Percentiles rank a stretch among this genome's conserved stretches.
phyloP scores from a whole-genome alignment of 2,329 filamentous ascomycete genomes.

The Cytospora leucostoma region DNA sequence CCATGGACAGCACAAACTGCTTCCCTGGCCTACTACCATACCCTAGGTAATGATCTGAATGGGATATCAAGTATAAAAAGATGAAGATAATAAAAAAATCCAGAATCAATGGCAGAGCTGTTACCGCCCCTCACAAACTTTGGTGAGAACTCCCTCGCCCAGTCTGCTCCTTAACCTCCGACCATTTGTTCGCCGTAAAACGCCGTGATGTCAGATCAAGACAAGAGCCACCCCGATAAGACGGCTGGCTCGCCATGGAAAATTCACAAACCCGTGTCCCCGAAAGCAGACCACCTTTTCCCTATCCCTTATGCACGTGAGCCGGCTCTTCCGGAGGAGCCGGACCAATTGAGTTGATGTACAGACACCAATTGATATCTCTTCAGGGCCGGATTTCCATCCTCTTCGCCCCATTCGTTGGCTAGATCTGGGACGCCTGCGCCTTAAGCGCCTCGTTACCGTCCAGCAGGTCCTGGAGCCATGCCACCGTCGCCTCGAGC shows the following conservation, averaged over 20 bases:
- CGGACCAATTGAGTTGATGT: not conserved
- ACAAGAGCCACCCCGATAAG: not conserved
- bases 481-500: constrained; percentile 73
- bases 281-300: not conserved
- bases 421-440: constrained; percentile 42
- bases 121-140: not conserved
- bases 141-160: constrained; percentile 3
- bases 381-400: not conserved
- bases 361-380: not conserved
- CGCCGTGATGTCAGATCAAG: not conserved
- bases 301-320: not conserved
- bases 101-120: not conserved
- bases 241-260: not conserved
- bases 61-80: not conserved
- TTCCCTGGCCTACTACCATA: not conserved
- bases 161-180: not conserved
- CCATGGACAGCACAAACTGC: constrained; percentile 23
- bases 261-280: not conserved
- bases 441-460: constrained; percentile 64
- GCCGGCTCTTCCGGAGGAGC: not conserved
- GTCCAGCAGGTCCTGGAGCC: constrained; percentile 70
- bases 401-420: not conserved
- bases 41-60: not conserved
- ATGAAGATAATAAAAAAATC: not conserved
- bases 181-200: not conserved